Base-by-base conservation (phyloP, 176 grass and related monocot species). In the Alloteropsis semialata region DNA sequence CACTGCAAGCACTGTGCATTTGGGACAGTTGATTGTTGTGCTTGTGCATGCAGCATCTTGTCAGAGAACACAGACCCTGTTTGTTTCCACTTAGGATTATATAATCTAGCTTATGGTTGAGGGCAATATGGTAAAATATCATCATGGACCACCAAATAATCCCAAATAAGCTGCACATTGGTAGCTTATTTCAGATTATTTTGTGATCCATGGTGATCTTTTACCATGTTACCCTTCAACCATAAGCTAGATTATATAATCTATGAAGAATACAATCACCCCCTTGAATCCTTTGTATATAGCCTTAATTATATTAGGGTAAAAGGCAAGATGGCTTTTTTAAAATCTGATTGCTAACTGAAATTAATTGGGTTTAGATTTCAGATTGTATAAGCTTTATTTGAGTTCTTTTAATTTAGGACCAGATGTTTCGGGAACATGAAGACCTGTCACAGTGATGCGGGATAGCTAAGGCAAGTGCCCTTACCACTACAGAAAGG, bases 401-500 rank as follows among this genome's bases (percentile, higher is more conserved):
- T 27, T 36, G 25, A 56, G 33, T 54, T 81, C 5, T 28, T 76
- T 28, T 59, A 22, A 29, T 76, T 29, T 49, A 22, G 49, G 49
- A 68, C 24, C 17, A 63, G 30, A 86, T 72, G 75, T 27, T 72
- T 86, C 57, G 12, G 12, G 59, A 72, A 72, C 18, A 45, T 27
- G 5, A 63, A 48, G 33, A 63, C 42, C 9, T 72, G 63, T 78
- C 55, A 64, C 1, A 2, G 37, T 60, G 69, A 75, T 58, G 36
- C 6, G 48, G 50, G 3, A 32, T 44, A 36, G 33, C 9, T 33
- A 19, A 43, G 27, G 28, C 1, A 55, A 85, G 82, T 81, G 82
- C 54, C 36, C 3, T 28, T 60, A 41, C 77, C 77, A 81, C 77
- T 63, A 76, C 10, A 69, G 51, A 81, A 43, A 85, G 62, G 41